Percentiles rank a stretch among this genome's conserved stretches.
Conservation (phyloP, 495 filamentous ascomycete species). For the Penicillium longicatenatum region DNA sequence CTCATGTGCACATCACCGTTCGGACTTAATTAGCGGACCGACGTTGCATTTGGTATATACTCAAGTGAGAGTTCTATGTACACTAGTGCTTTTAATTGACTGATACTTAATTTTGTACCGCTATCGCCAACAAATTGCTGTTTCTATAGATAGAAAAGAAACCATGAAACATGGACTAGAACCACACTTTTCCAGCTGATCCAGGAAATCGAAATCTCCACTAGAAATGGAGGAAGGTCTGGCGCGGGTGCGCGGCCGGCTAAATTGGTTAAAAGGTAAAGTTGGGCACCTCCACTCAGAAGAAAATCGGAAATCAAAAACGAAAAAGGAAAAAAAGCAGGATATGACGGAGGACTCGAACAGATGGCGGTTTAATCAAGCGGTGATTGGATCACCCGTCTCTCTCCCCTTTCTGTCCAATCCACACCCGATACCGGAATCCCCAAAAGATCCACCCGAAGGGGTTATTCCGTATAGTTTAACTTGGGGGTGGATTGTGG, state of each 20-base stretch:
- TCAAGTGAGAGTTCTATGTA: too few species aligned
- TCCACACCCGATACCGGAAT: slow-evolving; percentile 28
- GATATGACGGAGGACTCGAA: slow-evolving; percentile 2
- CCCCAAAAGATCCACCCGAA: neutral
- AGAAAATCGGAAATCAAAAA: neutral
- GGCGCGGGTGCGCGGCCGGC: slow-evolving; percentile 1
- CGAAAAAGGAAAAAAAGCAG: neutral
- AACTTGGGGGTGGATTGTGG: slow-evolving; percentile 3
- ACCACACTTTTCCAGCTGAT: neutral
- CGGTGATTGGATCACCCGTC: slow-evolving; percentile 16
- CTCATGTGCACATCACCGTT: slow-evolving; percentile 22
- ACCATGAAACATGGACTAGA: slow-evolving; percentile 6
- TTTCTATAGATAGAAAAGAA: slow-evolving; percentile 14
- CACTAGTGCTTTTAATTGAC: too few species aligned
- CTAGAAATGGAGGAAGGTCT: slow-evolving; percentile 1
- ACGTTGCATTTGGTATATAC: neutral
- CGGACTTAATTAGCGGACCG: slow-evolving; percentile 1
- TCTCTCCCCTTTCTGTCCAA: neutral
- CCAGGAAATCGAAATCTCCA: neutral
- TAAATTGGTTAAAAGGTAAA: slow-evolving; percentile 8
- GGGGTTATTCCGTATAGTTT: slow-evolving; percentile 15
- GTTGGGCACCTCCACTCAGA: slow-evolving; percentile 1
- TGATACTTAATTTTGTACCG: neutral
- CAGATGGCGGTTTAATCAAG: neutral
- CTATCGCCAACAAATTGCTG: neutral